These are phyloP conservation scores for Amborella trichopoda DNA, from an alignment of 164 flowering plant species.

Conservation along the genomic window DNA sequence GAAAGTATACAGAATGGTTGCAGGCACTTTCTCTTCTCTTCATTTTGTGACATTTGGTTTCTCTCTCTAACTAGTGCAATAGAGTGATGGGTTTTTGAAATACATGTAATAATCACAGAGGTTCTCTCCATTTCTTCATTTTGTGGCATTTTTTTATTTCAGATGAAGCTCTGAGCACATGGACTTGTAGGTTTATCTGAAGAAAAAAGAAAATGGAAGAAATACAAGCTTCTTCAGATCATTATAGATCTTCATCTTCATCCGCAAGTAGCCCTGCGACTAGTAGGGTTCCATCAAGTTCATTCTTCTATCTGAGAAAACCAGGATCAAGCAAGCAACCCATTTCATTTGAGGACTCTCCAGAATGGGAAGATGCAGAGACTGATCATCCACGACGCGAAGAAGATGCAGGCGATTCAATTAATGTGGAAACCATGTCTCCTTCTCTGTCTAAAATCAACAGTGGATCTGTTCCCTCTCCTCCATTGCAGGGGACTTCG, in stretches of 20 bases:
- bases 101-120: too few species aligned
- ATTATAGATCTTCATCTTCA: conserved; percentile 89
- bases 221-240: conserved; percentile 88
- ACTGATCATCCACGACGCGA: conserved; percentile 37
- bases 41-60: too few species aligned
- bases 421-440: conserved; percentile 48
- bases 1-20: too few species aligned
- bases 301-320: conserved; percentile 78
- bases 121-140: too few species aligned
- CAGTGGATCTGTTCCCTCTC: conserved; percentile 79
- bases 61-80: too few species aligned
- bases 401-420: conserved; percentile 68
- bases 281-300: conserved; percentile 73
- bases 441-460: conserved; percentile 79
- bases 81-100: too few species aligned
- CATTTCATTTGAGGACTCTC: conserved; percentile 96
- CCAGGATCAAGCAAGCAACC: conserved; percentile 82
- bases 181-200: too few species aligned
- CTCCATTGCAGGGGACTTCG: conserved; percentile 48
- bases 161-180: too few species aligned
- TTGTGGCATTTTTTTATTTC: too few species aligned
- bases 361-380: conserved; percentile 96
- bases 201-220: conserved; percentile 53
- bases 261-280: conserved; percentile 93
- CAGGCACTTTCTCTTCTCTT: too few species aligned